These are phyloP conservation scores for Phytophthora chlamydospora DNA, from an alignment of 352 stramenopile genomes.

Conservation along the genomic window DNA sequence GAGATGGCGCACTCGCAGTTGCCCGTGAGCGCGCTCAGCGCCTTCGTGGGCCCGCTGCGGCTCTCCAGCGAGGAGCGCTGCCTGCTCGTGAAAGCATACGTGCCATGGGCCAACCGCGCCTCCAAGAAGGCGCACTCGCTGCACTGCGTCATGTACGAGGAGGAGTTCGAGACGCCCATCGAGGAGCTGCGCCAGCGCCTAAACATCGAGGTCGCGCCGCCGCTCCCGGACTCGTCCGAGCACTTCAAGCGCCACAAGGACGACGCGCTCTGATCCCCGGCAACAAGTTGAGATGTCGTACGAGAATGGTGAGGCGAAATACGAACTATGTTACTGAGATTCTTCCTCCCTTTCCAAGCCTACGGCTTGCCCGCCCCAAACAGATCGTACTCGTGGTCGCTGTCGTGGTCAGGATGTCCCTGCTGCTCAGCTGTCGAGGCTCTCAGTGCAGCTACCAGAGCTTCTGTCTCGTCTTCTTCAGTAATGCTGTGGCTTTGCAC, in stretches of 20 bases:
- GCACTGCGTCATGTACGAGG: conserved; percentile 96
- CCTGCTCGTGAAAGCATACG: conserved; percentile 84
- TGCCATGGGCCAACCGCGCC: conserved; percentile 94
- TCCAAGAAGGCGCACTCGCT: conserved; percentile 77
- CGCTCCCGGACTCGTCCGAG: conserved; percentile 37
- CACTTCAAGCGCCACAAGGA: conserved; percentile 36
- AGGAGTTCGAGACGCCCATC: conserved; percentile 93
- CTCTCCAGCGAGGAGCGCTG: conserved; percentile 77
- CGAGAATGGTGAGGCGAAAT: conserved; percentile 8
- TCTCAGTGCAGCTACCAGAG: conserved; percentile 14
- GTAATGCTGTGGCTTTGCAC: not conserved
- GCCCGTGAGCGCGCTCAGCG: conserved; percentile 93
- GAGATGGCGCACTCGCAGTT: conserved; percentile 97
- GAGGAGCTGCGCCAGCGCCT: conserved; percentile 81
- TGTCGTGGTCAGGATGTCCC: conserved; percentile 5
- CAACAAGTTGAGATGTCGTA: conserved; percentile 1
- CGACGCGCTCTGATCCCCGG: conserved; percentile 16
- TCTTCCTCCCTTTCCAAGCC: conserved; percentile 2
- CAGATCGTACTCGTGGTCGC: conserved; percentile 38
- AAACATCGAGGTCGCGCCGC: conserved; percentile 52
- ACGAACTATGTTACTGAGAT: conserved; percentile 20
- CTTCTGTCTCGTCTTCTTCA: conserved; percentile 21
- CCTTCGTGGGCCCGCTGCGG: conserved; percentile 90
- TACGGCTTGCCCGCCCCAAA: conserved; percentile 37
- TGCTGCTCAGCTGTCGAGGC: conserved; percentile 22